phyloP scores from a whole-genome alignment of 2,329 filamentous ascomycete species.

The Claviceps purpurea region DNA sequence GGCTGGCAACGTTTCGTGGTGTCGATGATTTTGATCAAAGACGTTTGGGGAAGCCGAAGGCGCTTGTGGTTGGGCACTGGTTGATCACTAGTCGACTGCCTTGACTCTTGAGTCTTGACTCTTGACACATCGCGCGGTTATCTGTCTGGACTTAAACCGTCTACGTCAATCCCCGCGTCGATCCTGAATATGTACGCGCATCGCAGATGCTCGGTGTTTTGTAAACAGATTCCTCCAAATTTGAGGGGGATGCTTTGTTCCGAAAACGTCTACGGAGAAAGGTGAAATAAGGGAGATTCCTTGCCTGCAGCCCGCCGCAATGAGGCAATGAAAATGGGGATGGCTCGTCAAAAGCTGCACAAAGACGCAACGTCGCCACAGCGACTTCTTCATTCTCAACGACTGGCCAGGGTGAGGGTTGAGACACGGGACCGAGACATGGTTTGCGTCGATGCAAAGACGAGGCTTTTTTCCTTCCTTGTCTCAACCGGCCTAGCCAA shows the following conservation, averaged over 20 bases:
- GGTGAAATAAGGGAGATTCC: too few relatives aligned
- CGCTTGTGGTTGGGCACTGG: neutral
- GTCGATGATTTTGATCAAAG: conserved; percentile 20
- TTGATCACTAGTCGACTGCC: neutral
- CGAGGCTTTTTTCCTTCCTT: neutral
- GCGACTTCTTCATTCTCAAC: neutral
- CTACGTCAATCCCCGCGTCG: too few relatives aligned
- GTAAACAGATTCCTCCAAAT: too few relatives aligned
- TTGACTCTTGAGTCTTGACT: too few relatives aligned
- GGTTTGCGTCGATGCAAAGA: neutral
- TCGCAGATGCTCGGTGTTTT: too few relatives aligned
- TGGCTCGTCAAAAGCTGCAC: neutral
- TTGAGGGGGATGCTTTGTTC: too few relatives aligned
- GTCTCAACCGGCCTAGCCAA: neutral
- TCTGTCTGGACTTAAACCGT: too few relatives aligned
- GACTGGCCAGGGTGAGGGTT: too few relatives aligned
- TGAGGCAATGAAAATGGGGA: neutral
- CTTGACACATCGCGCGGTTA: too few relatives aligned
- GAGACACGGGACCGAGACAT: too few relatives aligned
- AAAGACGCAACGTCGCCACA: neutral
- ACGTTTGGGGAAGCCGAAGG: neutral
- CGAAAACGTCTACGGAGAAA: too few relatives aligned
- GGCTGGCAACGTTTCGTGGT: conserved; percentile 24
- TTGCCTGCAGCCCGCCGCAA: neutral
- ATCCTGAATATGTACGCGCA: too few relatives aligned